Evolutionary conservation across 129 eudicot species (phyloP).

Genomic region (Apium graveolens): DNA sequence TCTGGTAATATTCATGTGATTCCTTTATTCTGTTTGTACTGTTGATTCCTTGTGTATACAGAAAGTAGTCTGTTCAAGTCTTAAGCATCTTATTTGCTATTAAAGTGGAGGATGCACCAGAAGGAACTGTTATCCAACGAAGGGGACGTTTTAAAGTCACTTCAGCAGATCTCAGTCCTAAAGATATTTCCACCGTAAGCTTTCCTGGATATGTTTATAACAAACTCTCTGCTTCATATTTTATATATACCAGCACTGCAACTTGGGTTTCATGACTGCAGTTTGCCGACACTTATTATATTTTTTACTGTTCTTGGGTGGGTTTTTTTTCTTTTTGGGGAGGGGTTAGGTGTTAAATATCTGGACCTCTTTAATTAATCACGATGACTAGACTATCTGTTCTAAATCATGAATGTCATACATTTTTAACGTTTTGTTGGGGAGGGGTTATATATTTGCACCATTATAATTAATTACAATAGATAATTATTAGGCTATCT

Average conservation of each 20-base stretch:
- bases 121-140: constrained; percentile 80
- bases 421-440: neutral
- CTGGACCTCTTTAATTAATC: neutral
- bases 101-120: constrained; percentile 73
- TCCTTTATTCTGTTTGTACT: constrained; percentile 6
- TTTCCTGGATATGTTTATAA: too few relatives aligned
- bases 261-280: neutral
- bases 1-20: constrained; percentile 32
- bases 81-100: constrained; percentile 8
- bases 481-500: neutral
- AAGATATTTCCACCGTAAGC: constrained; percentile 7
- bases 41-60: neutral
- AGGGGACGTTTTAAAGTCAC: constrained; percentile 91
- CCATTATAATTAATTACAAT: neutral
- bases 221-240: neutral
- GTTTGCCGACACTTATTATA: neutral
- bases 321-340: too few relatives aligned
- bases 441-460: too few relatives aligned
- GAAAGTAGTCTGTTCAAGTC: neutral
- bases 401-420: neutral
- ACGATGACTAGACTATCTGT: neutral
- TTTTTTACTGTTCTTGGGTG: neutral
- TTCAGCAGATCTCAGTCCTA: constrained; percentile 51
- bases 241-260: neutral
- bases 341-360: too few relatives aligned